Evolutionary conservation across 208 protist genomes (phyloP), one percentile per base, ranked within the genome.

Genomic region (Leishmania turanica): DNA sequence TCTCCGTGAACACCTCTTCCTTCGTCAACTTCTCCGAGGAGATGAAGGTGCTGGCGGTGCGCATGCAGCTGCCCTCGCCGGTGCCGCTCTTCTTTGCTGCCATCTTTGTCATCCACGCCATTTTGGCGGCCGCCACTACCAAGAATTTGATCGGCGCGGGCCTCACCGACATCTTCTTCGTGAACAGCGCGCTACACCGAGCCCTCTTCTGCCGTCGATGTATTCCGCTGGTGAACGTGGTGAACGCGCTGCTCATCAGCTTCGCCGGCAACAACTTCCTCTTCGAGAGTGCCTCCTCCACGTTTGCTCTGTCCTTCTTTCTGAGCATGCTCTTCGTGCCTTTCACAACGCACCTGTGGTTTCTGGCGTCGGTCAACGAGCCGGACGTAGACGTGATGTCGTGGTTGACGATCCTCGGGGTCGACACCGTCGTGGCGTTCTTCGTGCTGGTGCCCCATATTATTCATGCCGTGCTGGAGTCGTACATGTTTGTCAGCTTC

Each of bases 301-400:
- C 91, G 13, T 84, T 89, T 24, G 21, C 93, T 24, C 58, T 97
- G 21, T 93, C 95, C 71, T 37, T 92, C 47, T n/a, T 94, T 4
- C 78, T 95, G n/a, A 77, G 80, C 8, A 45, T 91, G n/a, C 78
- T 94, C 3, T 91, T 91, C 40, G 81, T 90, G 42, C 91, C 93
- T 4, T 97, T 95, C 78, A 95, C 91, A 5, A 90, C 93, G 13
- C 93, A 89, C 37, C 76, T 92, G 37, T 97, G 91, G 90, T 91
- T 97, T 56, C 82, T 97, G n/a, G 87, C 89, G 0, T 97, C 93
- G 0, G 40, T 94, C 8, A 89, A 95, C 74, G 91, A 97, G 80
- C 93, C 93, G 6, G 89, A 89, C 60, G 87, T 88, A 24, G 88
- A 82, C 19, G 42, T 91, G 15, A 85, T 93, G 77, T 87, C 84